Evolutionary conservation across 768 basidiomycete species (phyloP).

Genomic region (Pleurotus ostreatus): DNA sequence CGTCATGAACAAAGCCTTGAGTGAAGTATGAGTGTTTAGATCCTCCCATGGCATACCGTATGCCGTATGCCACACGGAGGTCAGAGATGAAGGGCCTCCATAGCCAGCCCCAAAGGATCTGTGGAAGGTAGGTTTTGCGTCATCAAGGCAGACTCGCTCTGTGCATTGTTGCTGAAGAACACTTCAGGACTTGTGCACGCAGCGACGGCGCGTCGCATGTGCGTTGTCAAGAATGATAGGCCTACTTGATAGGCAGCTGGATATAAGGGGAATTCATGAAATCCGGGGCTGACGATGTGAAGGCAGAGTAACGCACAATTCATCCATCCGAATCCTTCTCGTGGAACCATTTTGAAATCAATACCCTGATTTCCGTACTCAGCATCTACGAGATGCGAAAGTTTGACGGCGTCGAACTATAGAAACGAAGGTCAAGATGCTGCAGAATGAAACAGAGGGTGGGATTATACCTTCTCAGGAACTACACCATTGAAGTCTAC

Average conservation of each 20-base stretch:
- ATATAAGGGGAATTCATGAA: constrained; percentile 3
- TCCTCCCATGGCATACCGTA: too few relatives aligned
- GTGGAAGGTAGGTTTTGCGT: constrained; percentile 35
- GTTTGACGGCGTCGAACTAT: constrained; percentile 92
- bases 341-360: constrained; percentile 96
- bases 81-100: constrained; percentile 48
- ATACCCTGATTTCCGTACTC: constrained; percentile 96
- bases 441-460: background rate
- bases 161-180: constrained; percentile 62
- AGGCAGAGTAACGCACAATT: constrained; percentile 54
- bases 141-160: constrained; percentile 30
- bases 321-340: constrained; percentile 99
- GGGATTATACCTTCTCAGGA: constrained; percentile 78
- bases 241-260: constrained; percentile 95
- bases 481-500: constrained; percentile 98
- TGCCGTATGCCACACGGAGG: too few relatives aligned
- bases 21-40: too few relatives aligned
- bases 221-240: constrained; percentile 86
- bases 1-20: too few relatives aligned
- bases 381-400: constrained; percentile 94
- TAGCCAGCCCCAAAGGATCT: constrained; percentile 60
- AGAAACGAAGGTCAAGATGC: constrained; percentile 8
- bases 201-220: constrained; percentile 94
- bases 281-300: background rate
- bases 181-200: constrained; percentile 92